Evolutionary conservation across 108 stramenopile species (phyloP), one percentile per base, ranked within the genome.

Genomic region (Skeletonema grethae): DNA sequence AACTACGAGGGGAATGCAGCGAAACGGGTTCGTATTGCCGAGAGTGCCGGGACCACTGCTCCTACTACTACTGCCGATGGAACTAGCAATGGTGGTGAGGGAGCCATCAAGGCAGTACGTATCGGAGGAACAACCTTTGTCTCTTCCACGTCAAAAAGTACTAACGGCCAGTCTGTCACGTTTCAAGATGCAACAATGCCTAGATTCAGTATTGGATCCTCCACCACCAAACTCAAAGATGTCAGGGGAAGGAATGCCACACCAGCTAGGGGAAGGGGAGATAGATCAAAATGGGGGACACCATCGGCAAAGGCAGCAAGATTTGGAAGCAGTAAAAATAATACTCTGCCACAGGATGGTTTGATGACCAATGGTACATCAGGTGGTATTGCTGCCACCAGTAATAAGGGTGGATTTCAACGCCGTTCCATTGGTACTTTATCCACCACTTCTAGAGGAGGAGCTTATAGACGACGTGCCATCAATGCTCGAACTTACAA

Each of bases 401-500:
- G 7, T 53, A 67, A 20, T 15, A 50, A 24, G 50, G 70, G 38
- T 4, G 32, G 12, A 10, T 53, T 24, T 53, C 50, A 53, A 53
- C 50, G 50, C 22, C 50, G 50, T 53, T 53, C 50, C 7, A 53
- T 53, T 8, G 34, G 10, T 20, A 50, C 5, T 25, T 20, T 61
- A 34, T 73, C 32, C 28, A 25, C 65, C 28, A 15, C 60, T 12
- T 25, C 32, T 11, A 25, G 53, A 30, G 35, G 34, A 36, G 34
- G 45, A 38, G 55, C 9, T 18, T 70, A 61, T 38, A 57, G 36
- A 36, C 70, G 59, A 11, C 59, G 70, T 70, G 20, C 59, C n/a
- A 61, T 61, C 70, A 60, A 61, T 46, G 70, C 70, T 32, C 70
- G 70, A 31, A 16, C 2, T 12, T 34, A 45, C 70, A 70, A 46